Conservation (phyloP, 208 protist genomes). For the Vickermania ingenoplastis region DNA sequence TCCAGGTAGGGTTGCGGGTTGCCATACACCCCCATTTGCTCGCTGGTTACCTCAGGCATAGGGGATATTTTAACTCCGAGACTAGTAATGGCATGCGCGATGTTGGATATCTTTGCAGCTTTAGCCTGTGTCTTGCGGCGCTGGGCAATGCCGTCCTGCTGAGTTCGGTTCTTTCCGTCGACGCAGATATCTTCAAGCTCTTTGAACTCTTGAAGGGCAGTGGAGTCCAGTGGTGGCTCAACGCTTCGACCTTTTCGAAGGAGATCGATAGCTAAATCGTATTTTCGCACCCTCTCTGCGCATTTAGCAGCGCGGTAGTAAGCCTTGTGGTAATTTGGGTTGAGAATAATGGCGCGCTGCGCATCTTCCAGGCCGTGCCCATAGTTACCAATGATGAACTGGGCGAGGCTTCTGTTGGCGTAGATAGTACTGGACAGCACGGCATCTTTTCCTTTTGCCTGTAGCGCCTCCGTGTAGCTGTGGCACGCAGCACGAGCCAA, state of each 20-base stretch:
- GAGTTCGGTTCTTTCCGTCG: slow-evolving; percentile 11
- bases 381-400: slow-evolving; percentile 86
- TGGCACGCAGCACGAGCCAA: slow-evolving; percentile 65
- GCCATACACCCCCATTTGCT: slow-evolving; percentile 80
- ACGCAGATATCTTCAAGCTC: slow-evolving; percentile 38
- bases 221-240: slow-evolving; percentile 22
- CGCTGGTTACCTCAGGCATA: slow-evolving; percentile 59
- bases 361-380: slow-evolving; percentile 75
- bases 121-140: slow-evolving; percentile 18
- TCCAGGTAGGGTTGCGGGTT: slow-evolving; percentile 74
- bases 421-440: slow-evolving; percentile 62
- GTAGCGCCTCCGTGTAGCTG: slow-evolving; percentile 80
- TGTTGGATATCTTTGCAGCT: slow-evolving; percentile 52
- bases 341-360: slow-evolving; percentile 67
- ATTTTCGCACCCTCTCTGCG: slow-evolving; percentile 62
- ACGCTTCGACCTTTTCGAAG: slow-evolving; percentile 33
- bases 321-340: slow-evolving; percentile 72
- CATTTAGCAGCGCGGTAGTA: slow-evolving; percentile 82
- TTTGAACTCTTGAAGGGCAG: slow-evolving; percentile 34
- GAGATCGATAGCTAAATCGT: slow-evolving; percentile 52
- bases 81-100: slow-evolving; percentile 52
- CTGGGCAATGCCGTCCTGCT: slow-evolving; percentile 25
- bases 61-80: slow-evolving; percentile 42
- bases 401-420: slow-evolving; percentile 74
- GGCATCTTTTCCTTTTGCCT: slow-evolving; percentile 66